These are phyloP conservation scores for Maudiozyma bulderi DNA, from an alignment of 805 yeast species.

Conservation along the genomic window DNA sequence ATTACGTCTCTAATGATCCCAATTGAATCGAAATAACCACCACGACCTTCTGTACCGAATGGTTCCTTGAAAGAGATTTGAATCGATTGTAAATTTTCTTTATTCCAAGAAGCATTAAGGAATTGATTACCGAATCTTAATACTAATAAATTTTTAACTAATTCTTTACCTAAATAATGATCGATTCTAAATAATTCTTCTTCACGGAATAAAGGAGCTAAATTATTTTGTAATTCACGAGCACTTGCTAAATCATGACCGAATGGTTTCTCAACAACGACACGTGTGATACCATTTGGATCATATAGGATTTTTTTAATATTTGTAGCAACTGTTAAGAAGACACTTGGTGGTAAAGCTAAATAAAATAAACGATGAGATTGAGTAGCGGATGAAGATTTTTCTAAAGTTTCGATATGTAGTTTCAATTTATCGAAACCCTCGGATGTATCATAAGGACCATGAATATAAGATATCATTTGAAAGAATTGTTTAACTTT, in stretches of 20 bases:
- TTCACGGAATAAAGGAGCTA: conserved; percentile 83
- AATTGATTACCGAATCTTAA: conserved; percentile 87
- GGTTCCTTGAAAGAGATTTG: conserved; percentile 94
- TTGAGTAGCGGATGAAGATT: conserved; percentile 33
- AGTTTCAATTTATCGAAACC: conserved; percentile 56
- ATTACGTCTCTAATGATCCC: conserved; percentile 97
- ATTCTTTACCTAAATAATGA: conserved; percentile 94
- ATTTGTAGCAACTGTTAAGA: conserved; percentile 65
- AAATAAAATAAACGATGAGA: conserved; percentile 82
- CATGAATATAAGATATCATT: conserved; percentile 59
- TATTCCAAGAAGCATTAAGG: conserved; percentile 83
- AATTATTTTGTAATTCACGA: conserved; percentile 60
- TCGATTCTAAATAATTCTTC: conserved; percentile 92
- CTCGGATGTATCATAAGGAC: conserved; percentile 70
- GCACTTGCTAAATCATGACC: conserved; percentile 84
- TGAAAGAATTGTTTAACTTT: conserved; percentile 55
- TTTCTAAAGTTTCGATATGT: conserved; percentile 52
- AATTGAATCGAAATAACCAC: conserved; percentile 91
- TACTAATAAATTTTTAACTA: conserved; percentile 88
- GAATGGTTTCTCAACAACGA: conserved; percentile 94
- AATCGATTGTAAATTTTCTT: conserved; percentile 62
- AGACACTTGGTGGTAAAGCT: conserved; percentile 92
- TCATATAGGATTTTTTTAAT: conserved; percentile 63
- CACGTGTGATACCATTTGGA: conserved; percentile 58
- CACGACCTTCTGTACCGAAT: conserved; percentile 98